A percentile compares a stretch with the other conserved stretches of the same genome.
Conservation (phyloP, 192 early-diverging fungal genomes). For the Thoreauomyces humboldtii region DNA sequence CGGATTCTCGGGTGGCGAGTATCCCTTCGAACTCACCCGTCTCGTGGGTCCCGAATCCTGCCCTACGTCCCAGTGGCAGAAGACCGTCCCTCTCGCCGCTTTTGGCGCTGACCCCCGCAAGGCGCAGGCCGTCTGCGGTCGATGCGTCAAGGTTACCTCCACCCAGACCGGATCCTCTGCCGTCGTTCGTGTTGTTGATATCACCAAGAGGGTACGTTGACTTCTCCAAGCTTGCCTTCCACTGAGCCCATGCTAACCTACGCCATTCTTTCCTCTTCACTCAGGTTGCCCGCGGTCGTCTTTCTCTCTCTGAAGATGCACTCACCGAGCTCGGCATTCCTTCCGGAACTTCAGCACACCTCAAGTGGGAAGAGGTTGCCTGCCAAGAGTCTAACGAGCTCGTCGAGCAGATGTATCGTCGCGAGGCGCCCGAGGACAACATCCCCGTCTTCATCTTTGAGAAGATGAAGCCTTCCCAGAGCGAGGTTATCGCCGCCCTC, state of each 20-base stretch:
- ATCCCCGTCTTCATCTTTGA: slow-evolving; percentile 13
- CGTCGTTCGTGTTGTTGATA: slow-evolving; percentile 20
- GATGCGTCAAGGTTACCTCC: slow-evolving; percentile 11
- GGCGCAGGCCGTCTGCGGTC: slow-evolving; percentile 12
- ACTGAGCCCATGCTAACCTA: not conserved
- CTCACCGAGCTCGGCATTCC: slow-evolving; percentile 13
- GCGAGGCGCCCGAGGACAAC: not conserved
- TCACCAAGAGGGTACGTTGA: slow-evolving; percentile 19
- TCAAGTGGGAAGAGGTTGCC: slow-evolving; percentile 23
- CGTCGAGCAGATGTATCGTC: slow-evolving; percentile 6
- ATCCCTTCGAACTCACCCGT: slow-evolving; percentile 17
- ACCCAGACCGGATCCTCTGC: not conserved
- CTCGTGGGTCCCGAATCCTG: slow-evolving; percentile 26
- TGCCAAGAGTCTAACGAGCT: slow-evolving; percentile 8
- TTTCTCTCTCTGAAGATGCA: slow-evolving; percentile 16
- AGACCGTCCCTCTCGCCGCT: slow-evolving; percentile 9
- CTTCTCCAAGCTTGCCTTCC: not conserved
- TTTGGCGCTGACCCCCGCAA: slow-evolving; percentile 20
- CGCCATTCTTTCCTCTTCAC: not conserved
- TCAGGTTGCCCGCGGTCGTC: slow-evolving; percentile 21
- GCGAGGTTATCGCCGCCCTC: not conserved
- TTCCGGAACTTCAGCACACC: slow-evolving; percentile 1
- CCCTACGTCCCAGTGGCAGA: not conserved
- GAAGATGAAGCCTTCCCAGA: slow-evolving; percentile 7
- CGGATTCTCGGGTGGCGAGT: slow-evolving; percentile 19